phyloP scores from a whole-genome alignment of 441 rosid genomes.

The Populus hybrid region DNA sequence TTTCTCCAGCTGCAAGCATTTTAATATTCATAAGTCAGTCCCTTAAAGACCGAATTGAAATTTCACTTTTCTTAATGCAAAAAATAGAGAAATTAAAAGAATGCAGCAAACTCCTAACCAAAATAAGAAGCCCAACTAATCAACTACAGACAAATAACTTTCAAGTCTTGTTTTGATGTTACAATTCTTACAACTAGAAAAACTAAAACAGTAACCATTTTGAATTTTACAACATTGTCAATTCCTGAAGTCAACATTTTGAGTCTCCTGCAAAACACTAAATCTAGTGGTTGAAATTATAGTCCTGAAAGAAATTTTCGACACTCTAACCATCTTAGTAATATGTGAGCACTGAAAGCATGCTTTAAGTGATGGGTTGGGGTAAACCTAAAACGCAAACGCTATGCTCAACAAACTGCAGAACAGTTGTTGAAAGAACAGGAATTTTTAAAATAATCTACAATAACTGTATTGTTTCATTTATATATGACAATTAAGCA shows the following conservation, averaged over 20 bases:
- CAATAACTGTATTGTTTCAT: neutral
- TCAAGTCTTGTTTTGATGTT: neutral
- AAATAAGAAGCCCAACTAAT: neutral
- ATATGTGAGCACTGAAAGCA: neutral
- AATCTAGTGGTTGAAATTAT: neutral
- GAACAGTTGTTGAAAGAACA: neutral
- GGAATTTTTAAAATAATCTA: neutral
- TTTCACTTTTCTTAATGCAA: neutral
- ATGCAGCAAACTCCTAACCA: neutral
- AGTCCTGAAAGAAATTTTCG: neutral
- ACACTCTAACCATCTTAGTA: neutral
- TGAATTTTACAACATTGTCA: neutral
- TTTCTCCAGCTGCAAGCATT: conserved; percentile 68
- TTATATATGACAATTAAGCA: neutral
- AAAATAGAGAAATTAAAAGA: neutral
- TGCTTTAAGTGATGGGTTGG: neutral
- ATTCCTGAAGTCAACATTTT: neutral
- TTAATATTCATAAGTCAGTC: conserved; percentile 23
- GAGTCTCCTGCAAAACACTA: neutral
- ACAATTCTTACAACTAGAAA: neutral
- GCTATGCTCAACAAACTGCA: neutral
- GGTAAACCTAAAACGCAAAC: neutral
- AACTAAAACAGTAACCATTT: neutral
- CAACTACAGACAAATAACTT: neutral
- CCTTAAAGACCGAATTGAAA: neutral